Percentiles rank a stretch among this genome's conserved stretches.
phyloP scores from a whole-genome alignment of 2,329 filamentous ascomycete species.

The Colletotrichum camelliae region DNA sequence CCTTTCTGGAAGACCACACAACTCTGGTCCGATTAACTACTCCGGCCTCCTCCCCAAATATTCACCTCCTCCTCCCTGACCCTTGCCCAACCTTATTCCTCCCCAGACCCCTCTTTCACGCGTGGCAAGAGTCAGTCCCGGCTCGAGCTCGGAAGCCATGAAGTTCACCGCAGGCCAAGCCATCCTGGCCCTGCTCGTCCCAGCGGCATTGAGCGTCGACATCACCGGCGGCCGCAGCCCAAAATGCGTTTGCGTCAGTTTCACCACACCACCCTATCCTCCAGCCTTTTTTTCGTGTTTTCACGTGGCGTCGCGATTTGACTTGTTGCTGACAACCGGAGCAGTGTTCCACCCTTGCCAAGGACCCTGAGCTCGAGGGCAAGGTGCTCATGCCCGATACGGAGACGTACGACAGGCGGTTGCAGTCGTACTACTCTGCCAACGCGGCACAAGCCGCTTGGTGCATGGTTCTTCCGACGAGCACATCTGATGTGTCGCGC shows the following conservation, averaged over 20 bases:
- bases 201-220: not conserved
- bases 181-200: not conserved
- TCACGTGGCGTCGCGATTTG: not conserved
- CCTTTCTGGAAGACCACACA: not conserved
- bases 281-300: not conserved
- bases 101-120: not conserved
- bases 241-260: not conserved
- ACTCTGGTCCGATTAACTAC: not conserved
- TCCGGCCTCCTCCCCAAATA: not conserved
- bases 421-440: conserved; percentile 34
- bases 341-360: conserved; percentile 28
- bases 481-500: conserved; percentile 15
- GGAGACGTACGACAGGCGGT: conserved; percentile 25
- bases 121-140: not conserved
- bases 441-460: conserved; percentile 33
- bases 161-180: not conserved
- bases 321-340: not conserved
- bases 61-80: not conserved
- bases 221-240: not conserved
- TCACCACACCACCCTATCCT: not conserved
- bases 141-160: not conserved
- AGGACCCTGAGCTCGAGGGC: conserved; percentile 23
- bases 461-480: conserved; percentile 25
- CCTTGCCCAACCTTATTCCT: not conserved
- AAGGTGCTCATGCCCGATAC: conserved; percentile 27